phyloP scores from a whole-genome alignment of 2,329 filamentous ascomycete genomes.

The Penicillium sp. region DNA sequence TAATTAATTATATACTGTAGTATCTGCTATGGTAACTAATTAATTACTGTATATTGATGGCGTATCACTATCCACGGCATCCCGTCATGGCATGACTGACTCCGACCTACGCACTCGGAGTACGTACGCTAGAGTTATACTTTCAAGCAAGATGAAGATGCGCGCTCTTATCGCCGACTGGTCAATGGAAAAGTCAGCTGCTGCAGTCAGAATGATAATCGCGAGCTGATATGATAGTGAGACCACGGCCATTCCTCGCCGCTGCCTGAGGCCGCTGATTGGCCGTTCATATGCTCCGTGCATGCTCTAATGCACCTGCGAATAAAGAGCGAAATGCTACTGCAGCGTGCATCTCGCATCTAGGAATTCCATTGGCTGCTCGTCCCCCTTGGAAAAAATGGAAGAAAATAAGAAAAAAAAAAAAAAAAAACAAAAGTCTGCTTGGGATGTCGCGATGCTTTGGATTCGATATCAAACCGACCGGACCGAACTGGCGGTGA shows the following conservation, averaged over 20 bases:
- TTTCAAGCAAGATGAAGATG: too few species aligned
- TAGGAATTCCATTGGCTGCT: not conserved
- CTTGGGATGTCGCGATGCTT: not conserved
- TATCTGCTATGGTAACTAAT: too few species aligned
- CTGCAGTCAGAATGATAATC: not conserved
- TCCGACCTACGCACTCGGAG: too few species aligned
- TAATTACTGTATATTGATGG: too few species aligned
- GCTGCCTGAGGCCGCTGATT: not conserved
- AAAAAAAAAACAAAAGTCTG: not conserved
- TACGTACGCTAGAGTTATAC: too few species aligned
- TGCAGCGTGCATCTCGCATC: not conserved
- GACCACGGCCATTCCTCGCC: not conserved
- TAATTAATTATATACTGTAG: too few species aligned
- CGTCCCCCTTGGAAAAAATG: not conserved
- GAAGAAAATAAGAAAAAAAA: not conserved
- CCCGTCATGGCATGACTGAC: too few species aligned
- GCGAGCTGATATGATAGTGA: not conserved
- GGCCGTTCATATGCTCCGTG: slow-evolving; percentile 2
- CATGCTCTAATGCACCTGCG: not conserved
- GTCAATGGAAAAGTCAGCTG: not conserved
- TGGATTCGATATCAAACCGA: not conserved
- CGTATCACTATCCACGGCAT: too few species aligned
- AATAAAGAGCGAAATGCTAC: not conserved
- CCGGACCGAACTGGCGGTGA: not conserved
- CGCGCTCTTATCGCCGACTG: not conserved